phyloP scores from a whole-genome alignment of 805 yeast species.

The Brettanomyces anomalus region DNA sequence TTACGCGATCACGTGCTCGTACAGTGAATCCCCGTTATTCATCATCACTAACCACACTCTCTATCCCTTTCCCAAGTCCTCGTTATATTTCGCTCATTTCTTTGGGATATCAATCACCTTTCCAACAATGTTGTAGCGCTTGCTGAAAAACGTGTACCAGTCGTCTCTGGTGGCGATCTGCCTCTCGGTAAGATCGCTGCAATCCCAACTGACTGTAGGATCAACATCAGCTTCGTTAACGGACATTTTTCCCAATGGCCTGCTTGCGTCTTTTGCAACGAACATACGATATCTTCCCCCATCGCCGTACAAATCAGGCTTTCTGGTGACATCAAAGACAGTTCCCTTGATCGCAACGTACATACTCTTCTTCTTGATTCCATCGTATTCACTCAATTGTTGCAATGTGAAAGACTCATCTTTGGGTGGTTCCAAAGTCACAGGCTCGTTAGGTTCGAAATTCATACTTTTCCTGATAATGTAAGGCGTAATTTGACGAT shows the following conservation, averaged over 20 bases:
- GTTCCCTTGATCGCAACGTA: conserved; percentile 72
- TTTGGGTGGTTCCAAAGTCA: conserved; percentile 42
- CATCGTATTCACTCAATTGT: conserved; percentile 12
- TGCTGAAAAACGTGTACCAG: conserved; percentile 60
- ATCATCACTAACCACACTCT: no score
- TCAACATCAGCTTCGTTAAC: conserved; percentile 44
- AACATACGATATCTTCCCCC: conserved; percentile 65
- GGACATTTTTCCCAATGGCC: conserved; percentile 67
- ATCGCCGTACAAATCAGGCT: conserved; percentile 62
- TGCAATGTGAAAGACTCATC: conserved; percentile 30
- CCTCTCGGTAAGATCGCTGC: conserved; percentile 43
- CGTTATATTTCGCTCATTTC: background rate
- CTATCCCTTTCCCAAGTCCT: no score
- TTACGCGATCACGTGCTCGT: no score
- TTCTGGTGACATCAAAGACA: conserved; percentile 69
- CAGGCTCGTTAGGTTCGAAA: conserved; percentile 40
- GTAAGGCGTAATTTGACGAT: no score
- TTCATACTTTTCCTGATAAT: background rate
- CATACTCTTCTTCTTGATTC: conserved; percentile 31
- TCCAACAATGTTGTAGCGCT: conserved; percentile 41
- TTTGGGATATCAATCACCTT: conserved; percentile 21
- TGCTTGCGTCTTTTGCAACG: conserved; percentile 69
- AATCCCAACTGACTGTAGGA: conserved; percentile 35
- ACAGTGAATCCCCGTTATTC: no score
- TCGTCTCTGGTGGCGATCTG: conserved; percentile 58